Conservation (phyloP, 768 basidiomycete genomes). For the Tricholomella constricta region DNA sequence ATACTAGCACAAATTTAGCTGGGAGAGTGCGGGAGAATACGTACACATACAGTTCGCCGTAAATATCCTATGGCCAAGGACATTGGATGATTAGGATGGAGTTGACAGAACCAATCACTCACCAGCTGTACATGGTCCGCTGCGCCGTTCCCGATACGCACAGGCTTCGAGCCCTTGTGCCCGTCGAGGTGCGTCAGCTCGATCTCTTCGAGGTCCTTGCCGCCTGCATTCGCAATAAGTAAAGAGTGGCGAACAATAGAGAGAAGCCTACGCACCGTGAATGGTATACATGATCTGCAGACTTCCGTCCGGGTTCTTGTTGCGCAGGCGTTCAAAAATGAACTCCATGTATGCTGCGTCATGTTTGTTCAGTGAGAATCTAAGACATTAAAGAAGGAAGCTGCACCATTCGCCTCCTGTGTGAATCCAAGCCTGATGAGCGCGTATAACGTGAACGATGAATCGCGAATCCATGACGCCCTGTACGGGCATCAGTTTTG, state of each 20-base stretch:
- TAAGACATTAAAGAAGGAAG: neutral
- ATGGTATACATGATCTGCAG: slow-evolving; percentile 98
- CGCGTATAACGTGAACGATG: slow-evolving; percentile 94
- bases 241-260: neutral
- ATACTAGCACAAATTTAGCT: slow-evolving; percentile 47
- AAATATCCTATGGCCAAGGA: slow-evolving; percentile 75
- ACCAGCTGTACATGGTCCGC: slow-evolving; percentile 54
- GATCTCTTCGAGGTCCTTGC: slow-evolving; percentile 80
- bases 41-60: slow-evolving; percentile 78
- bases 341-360: slow-evolving; percentile 83
- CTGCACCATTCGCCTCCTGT: slow-evolving; percentile 82
- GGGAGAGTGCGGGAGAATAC: neutral
- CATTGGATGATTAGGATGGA: neutral
- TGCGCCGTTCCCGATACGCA: slow-evolving; percentile 94
- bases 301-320: slow-evolving; percentile 88
- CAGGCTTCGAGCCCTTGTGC: slow-evolving; percentile 82
- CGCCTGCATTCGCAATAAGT: slow-evolving; percentile 38
- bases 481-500: slow-evolving; percentile 35
- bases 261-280: slow-evolving; percentile 57
- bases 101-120: neutral
- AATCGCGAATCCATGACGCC: slow-evolving; percentile 92
- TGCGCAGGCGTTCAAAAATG: slow-evolving; percentile 78
- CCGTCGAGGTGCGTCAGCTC: slow-evolving; percentile 88
- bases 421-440: slow-evolving; percentile 94
- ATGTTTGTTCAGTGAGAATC: neutral